Evolutionary conservation across 139 green algal species (phyloP), one percentile per base, ranked within the genome.

Genomic region (Pycnococcus provasolii): DNA sequence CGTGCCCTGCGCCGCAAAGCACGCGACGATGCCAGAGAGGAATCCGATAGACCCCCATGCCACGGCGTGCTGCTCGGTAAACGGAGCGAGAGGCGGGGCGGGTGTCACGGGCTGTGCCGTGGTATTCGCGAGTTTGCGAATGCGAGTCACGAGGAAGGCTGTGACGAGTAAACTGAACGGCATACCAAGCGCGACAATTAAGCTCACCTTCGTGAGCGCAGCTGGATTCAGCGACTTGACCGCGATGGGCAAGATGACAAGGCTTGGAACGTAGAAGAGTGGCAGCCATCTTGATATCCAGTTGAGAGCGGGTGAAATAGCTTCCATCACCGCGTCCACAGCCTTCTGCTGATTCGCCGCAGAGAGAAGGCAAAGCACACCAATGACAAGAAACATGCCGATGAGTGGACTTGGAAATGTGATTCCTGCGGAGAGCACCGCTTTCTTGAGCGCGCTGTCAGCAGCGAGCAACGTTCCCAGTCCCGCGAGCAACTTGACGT

Each of bases 201-300:
- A 26, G 26, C 26, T 26, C 26, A 26, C 26, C 26, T 26, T 26
- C 26, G 26, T 26, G 26, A 26, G 26, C 51, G 15, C 26, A 26
- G 26, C 26, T 26, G 26, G 26, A 26, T 26, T 26, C 26, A 26
- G 26, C 26, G 26, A 78, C 3, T 80, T 65, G 3, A 94, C 48
- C 5, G 79, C 78, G 8, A 90, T 58, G 0, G 89, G 89, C 69
- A 96, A 78, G 0, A 83, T 78, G 3, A 95, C 85, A 9, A 96
- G 81, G 4, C 84, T 82, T 0, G 89, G 83, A 6, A 94, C 79
- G 74, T 96, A 96, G 73, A 95, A 96, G 4, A 92, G 76, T 1
- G 88, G 82, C 68, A 96, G 79, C 87, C 87, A 96, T 53, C 79
- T 77, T 1, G 81, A 74, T 45, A 96, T 88, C 85, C 85, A 96